These are phyloP conservation scores for Selenicereus undatus DNA, from an alignment of 148 eudicot genomes.

Conservation along the genomic window DNA sequence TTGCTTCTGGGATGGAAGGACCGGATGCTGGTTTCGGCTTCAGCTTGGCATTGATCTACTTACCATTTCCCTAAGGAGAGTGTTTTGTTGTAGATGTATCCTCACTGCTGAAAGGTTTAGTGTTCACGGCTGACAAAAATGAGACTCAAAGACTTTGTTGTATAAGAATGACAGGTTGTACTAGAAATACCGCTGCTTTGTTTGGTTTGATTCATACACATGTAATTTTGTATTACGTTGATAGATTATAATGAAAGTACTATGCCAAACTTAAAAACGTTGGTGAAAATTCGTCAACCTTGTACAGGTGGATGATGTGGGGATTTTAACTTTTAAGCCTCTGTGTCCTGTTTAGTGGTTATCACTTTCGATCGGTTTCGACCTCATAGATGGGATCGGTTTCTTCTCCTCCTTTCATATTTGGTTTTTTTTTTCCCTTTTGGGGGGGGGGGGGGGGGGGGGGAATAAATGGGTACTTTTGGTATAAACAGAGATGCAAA, in stretches of 20 bases:
- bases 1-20: conserved; percentile 89
- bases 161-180: conserved; percentile 3
- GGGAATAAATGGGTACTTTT: no score
- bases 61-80: conserved; percentile 10
- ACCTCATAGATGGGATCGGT: no score
- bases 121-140: conserved; percentile 13
- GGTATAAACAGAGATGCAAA: no score
- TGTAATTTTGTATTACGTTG: background rate
- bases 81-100: background rate
- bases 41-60: conserved; percentile 67
- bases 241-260: background rate
- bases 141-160: conserved; percentile 9
- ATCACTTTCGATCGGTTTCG: no score
- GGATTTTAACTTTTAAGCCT: no score
- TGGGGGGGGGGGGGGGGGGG: no score
- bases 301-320: background rate
- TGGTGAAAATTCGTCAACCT: background rate
- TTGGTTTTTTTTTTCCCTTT: no score
- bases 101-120: background rate
- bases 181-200: background rate
- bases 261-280: background rate
- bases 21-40: conserved; percentile 74
- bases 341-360: no score
- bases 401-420: no score
- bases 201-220: background rate